Evolutionary conservation across 306 rosid genomes (phyloP).

Genomic region (Cotoneaster glaucophyllus): DNA sequence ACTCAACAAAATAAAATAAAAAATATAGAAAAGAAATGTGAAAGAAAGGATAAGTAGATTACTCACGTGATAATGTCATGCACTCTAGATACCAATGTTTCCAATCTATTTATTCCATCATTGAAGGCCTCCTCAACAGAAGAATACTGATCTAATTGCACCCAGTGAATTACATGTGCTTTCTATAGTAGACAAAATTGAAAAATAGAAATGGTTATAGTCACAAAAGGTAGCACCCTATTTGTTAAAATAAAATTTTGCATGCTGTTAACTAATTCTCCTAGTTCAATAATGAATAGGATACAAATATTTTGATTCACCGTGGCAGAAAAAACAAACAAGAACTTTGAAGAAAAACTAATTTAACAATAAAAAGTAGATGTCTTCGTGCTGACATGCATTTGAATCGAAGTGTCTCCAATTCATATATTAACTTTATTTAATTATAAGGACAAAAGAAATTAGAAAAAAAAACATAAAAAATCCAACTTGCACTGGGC

Average conservation of each 20-base stretch:
- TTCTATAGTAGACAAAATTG: constrained; percentile 40
- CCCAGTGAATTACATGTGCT: constrained; percentile 89
- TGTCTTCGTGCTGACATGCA: too few relatives aligned
- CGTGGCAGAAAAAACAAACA: not conserved
- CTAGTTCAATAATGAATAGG: not conserved
- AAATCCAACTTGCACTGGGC: too few relatives aligned
- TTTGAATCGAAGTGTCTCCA: too few relatives aligned
- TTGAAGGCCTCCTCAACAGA: constrained; percentile 65
- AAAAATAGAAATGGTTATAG: not conserved
- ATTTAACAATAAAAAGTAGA: too few relatives aligned
- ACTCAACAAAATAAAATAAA: not conserved
- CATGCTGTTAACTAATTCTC: not conserved
- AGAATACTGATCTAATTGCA: constrained; percentile 66
- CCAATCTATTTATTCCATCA: constrained; percentile 54
- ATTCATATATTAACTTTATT: too few relatives aligned
- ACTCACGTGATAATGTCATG: constrained; percentile 81
- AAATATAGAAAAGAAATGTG: constrained; percentile 2
- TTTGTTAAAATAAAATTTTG: not conserved
- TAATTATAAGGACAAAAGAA: too few relatives aligned
- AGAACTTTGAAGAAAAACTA: too few relatives aligned
- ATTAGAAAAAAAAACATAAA: too few relatives aligned
- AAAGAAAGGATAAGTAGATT: constrained; percentile 3
- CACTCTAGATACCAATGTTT: constrained; percentile 62
- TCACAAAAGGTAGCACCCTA: not conserved
- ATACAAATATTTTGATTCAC: not conserved